These are phyloP conservation scores for Thozetella sp. DNA, from an alignment of 495 filamentous ascomycete genomes.

Conservation along the genomic window DNA sequence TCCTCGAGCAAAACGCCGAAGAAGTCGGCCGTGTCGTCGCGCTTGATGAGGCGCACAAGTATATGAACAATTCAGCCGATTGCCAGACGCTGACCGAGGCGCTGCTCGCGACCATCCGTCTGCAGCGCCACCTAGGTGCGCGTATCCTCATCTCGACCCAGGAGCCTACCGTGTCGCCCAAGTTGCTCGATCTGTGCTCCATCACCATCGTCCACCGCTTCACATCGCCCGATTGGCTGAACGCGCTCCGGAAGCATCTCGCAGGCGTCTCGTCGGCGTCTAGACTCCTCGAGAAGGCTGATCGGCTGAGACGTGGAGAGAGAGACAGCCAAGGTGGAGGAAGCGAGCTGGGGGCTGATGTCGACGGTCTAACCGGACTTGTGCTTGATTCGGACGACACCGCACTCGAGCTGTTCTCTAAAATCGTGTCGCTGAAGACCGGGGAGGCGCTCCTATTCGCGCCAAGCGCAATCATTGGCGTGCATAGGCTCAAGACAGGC, in stretches of 20 bases:
- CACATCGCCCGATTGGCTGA: conserved; percentile 69
- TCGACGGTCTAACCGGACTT: conserved; percentile 9
- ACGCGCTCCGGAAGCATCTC: conserved; percentile 61
- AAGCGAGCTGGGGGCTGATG: not conserved
- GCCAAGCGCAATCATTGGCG: conserved; percentile 56
- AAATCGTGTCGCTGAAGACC: conserved; percentile 58
- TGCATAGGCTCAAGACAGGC: conserved; percentile 15
- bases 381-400: conserved; percentile 21
- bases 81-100: conserved; percentile 62
- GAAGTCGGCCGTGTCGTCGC: conserved; percentile 39
- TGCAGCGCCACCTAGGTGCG: conserved; percentile 69
- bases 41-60: conserved; percentile 42
- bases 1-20: conserved; percentile 50
- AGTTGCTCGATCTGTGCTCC: conserved; percentile 71
- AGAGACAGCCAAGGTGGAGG: conserved; percentile 6
- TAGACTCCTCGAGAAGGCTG: conserved; percentile 17
- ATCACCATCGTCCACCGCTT: conserved; percentile 77
- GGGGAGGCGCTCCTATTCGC: conserved; percentile 71
- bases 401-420: conserved; percentile 45
- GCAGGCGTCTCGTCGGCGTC: conserved; percentile 43
- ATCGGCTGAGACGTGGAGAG: not conserved
- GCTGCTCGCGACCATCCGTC: conserved; percentile 64
- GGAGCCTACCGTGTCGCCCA: conserved; percentile 74
- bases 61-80: conserved; percentile 37
- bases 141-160: conserved; percentile 76